These are phyloP conservation scores for Erodium texanum DNA, from an alignment of 441 rosid species.

Conservation along the genomic window DNA sequence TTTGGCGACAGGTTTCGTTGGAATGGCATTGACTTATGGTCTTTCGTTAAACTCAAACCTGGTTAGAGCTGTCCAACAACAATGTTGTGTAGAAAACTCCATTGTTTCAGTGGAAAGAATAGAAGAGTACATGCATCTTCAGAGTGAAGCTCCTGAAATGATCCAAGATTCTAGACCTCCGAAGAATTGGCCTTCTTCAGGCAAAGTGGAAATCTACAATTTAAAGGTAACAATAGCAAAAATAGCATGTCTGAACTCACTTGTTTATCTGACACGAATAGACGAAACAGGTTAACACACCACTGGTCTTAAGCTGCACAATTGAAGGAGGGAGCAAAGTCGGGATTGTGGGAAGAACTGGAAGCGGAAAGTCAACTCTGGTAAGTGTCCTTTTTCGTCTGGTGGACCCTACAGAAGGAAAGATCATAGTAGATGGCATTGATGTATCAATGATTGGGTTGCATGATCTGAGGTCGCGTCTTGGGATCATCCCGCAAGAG, in stretches of 20 bases:
- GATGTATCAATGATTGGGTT: conserved; percentile 43
- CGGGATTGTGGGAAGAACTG: conserved; percentile 34
- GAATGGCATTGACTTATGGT: conserved; percentile 30
- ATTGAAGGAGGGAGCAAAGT: conserved; percentile 27
- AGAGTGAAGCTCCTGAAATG: conserved; percentile 26
- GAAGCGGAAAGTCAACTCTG: conserved; percentile 30
- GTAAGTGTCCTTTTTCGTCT: conserved; percentile 29
- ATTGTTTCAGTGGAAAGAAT: conserved; percentile 29
- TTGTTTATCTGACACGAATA: too few species aligned
- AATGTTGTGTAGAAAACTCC: conserved; percentile 19
- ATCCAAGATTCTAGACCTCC: conserved; percentile 18
- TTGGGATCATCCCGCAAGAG: conserved; percentile 90
- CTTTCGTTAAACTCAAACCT: conserved; percentile 22
- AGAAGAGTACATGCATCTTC: conserved; percentile 32
- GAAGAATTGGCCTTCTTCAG: conserved; percentile 20
- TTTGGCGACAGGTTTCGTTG: conserved; percentile 26
- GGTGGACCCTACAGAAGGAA: conserved; percentile 31
- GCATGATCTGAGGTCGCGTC: conserved; percentile 71
- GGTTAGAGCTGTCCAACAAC: conserved; percentile 15
- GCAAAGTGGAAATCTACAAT: conserved; percentile 26
- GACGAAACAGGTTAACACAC: conserved; percentile 28
- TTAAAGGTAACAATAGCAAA: conserved; percentile 22
- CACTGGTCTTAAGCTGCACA: conserved; percentile 28
- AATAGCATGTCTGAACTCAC: too few species aligned
- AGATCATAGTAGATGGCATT: conserved; percentile 25